Evolutionary conservation across 2,329 filamentous ascomycete species (phyloP).

Genomic region (Stachybotrys echinatus): DNA sequence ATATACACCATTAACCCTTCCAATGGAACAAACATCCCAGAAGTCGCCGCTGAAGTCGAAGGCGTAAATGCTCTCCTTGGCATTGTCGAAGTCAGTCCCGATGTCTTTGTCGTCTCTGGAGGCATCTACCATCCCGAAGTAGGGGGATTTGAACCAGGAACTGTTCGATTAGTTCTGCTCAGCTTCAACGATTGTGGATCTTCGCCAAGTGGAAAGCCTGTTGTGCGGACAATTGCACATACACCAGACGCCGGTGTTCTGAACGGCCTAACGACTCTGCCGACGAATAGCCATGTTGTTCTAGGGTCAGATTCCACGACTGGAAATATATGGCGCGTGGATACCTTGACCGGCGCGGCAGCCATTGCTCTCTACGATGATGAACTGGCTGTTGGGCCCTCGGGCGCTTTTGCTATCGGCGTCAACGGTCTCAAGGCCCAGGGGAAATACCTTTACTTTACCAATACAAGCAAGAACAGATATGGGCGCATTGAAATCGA

Average conservation of each 20-base stretch:
- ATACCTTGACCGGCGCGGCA: neutral
- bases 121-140: neutral
- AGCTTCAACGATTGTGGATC: neutral
- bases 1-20: neutral
- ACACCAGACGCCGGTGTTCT: neutral
- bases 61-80: neutral
- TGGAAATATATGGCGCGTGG: neutral
- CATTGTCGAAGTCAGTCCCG: neutral
- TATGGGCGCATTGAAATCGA: neutral
- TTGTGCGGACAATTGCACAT: neutral
- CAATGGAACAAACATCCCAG: neutral
- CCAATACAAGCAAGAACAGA: neutral
- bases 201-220: neutral
- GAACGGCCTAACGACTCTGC: neutral
- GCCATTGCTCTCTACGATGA: neutral
- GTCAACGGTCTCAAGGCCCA: neutral
- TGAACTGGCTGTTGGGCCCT: neutral
- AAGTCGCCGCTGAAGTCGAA: neutral
- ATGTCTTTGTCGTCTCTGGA: neutral
- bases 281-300: neutral
- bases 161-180: neutral
- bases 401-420: neutral
- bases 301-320: neutral
- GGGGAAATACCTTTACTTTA: neutral
- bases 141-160: neutral